Percentiles rank a stretch among this genome's conserved stretches.
Evolutionary conservation across 768 basidiomycete genomes (phyloP).

Genomic region (Chiua virens): DNA sequence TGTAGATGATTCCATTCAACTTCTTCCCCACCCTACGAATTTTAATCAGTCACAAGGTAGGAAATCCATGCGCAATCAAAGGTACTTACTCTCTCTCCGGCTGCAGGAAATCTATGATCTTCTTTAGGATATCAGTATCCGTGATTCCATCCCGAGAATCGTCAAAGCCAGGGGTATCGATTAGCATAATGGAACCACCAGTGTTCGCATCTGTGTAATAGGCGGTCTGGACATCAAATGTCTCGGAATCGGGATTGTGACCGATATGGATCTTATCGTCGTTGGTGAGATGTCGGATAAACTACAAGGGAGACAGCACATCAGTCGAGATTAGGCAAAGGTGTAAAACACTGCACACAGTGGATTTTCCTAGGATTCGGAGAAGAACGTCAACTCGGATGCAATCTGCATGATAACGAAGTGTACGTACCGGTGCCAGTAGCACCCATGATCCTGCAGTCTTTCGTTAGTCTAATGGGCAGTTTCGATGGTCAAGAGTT

Average conservation of each 20-base stretch:
- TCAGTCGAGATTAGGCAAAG: neutral
- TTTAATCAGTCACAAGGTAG: neutral
- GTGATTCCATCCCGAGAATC: too few species aligned
- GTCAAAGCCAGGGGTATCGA: too few species aligned
- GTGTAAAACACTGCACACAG: neutral
- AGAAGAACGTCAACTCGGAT: neutral
- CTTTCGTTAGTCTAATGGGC: neutral
- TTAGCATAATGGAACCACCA: too few species aligned
- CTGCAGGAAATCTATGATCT: too few species aligned
- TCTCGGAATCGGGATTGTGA: neutral
- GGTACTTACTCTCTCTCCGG: too few species aligned
- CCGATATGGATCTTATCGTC: conserved; percentile 3
- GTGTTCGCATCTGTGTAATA: too few species aligned
- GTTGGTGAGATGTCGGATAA: conserved; percentile 3
- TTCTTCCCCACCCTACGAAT: conserved; percentile 6
- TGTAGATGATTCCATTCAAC: conserved; percentile 40
- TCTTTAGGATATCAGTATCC: too few species aligned
- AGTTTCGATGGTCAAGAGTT: neutral
- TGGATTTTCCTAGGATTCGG: conserved; percentile 3
- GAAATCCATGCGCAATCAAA: neutral
- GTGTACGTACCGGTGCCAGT: conserved; percentile 6
- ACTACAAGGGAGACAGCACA: neutral
- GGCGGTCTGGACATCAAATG: too few species aligned
- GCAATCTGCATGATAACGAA: too few species aligned
- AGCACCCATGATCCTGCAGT: neutral